Conservation (phyloP, 805 yeast species). For the Wickerhamiella slavikovae region DNA sequence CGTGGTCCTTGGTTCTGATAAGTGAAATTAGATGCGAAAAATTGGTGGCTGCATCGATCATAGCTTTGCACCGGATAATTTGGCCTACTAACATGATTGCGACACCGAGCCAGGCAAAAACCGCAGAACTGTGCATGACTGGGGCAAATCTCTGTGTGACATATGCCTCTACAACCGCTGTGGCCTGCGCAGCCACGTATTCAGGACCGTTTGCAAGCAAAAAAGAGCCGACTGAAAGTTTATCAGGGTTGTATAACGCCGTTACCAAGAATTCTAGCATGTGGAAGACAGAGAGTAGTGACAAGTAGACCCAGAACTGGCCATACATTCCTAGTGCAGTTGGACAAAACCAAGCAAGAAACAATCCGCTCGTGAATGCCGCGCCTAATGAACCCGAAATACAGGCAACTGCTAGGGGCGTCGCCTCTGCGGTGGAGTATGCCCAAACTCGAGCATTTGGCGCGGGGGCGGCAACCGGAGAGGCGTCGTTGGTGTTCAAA, state of each 20-base stretch:
- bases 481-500: too few relatives aligned
- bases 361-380: constrained; percentile 8
- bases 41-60: constrained; percentile 72
- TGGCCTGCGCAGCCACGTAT: constrained; percentile 34
- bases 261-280: constrained; percentile 67
- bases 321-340: constrained; percentile 5
- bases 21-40: constrained; percentile 65
- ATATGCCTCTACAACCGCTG: constrained; percentile 31
- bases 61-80: constrained; percentile 44
- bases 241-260: constrained; percentile 45
- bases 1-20: constrained; percentile 32
- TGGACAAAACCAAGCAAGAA: neutral
- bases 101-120: constrained; percentile 26
- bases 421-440: too few relatives aligned
- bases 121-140: neutral
- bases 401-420: constrained; percentile 14
- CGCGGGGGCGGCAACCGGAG: too few relatives aligned
- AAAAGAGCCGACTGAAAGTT: constrained; percentile 52
- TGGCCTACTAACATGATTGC: constrained; percentile 40
- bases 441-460: too few relatives aligned
- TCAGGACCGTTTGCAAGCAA: constrained; percentile 41
- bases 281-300: constrained; percentile 44
- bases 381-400: constrained; percentile 15
- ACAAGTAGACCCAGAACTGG: constrained; percentile 28
- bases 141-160: constrained; percentile 22